These are phyloP conservation scores for Cryptosporidium meleagridis DNA, from an alignment of 169 alveolate species.

Conservation along the genomic window DNA sequence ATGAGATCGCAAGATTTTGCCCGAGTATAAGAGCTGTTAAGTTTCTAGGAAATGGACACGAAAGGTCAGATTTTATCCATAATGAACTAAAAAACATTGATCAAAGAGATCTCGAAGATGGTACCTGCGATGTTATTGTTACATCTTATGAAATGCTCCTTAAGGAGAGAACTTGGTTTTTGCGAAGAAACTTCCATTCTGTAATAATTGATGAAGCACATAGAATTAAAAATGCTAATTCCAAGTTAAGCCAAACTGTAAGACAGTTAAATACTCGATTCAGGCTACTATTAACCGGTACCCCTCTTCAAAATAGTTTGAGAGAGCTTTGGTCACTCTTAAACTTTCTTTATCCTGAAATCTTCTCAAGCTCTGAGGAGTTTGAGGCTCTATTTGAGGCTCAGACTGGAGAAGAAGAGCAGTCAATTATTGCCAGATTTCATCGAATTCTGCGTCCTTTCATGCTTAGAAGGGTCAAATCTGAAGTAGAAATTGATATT, in stretches of 20 bases:
- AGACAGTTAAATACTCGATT: constrained; percentile 91
- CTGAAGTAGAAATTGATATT: constrained; percentile 96
- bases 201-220: constrained; percentile 99
- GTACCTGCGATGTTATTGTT: constrained; percentile 91
- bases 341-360: constrained; percentile 97
- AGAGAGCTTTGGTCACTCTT: constrained; percentile 98
- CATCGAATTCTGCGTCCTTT: constrained; percentile 97
- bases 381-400: constrained; percentile 94
- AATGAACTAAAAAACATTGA: constrained; percentile 66
- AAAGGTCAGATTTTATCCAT: constrained; percentile 84
- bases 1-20: constrained; percentile 95
- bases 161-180: constrained; percentile 91
- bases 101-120: constrained; percentile 75
- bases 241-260: constrained; percentile 92
- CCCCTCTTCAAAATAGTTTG: constrained; percentile 98
- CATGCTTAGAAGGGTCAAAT: constrained; percentile 97
- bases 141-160: constrained; percentile 95
- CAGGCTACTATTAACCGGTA: constrained; percentile 97
- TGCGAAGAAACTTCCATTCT: constrained; percentile 93
- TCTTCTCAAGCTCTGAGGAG: constrained; percentile 95
- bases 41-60: constrained; percentile 94
- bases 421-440: constrained; percentile 87
- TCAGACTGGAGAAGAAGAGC: constrained; percentile 78
- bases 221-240: constrained; percentile 95
- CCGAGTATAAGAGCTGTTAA: constrained; percentile 94